Conservation (phyloP, 2,329 filamentous ascomycete species). For the Fusarium musae region DNA sequence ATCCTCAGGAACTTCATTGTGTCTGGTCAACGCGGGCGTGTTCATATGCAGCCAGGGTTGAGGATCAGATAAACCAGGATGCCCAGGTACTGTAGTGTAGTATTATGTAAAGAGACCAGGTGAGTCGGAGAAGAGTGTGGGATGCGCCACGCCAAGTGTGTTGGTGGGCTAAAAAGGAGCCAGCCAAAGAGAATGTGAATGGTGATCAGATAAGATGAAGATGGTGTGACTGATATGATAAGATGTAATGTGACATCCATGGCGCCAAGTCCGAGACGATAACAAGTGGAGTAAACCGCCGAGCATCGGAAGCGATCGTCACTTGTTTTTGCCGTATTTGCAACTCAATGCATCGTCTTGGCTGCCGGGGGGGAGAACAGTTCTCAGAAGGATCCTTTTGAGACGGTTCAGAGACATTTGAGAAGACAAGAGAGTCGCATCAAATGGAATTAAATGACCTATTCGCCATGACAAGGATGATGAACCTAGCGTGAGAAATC, state of each 20-base stretch:
- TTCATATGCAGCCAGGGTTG: not conserved
- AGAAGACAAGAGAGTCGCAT: not conserved
- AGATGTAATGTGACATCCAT: constrained; percentile 16
- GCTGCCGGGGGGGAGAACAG: not conserved
- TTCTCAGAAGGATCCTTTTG: not conserved
- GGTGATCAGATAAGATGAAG: constrained; percentile 41
- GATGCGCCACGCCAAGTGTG: constrained; percentile 3
- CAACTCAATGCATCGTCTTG: not conserved
- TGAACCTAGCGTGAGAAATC: constrained; percentile 1
- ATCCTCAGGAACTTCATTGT: not conserved
- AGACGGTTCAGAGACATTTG: not conserved
- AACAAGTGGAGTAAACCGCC: constrained; percentile 1
- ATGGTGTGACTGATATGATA: constrained; percentile 39
- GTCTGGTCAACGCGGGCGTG: not conserved
- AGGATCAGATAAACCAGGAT: not conserved
- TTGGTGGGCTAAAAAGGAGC: not conserved
- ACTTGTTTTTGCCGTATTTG: not conserved
- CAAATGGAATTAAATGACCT: not conserved
- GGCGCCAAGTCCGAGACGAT: constrained; percentile 2
- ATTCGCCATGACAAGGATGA: not conserved
- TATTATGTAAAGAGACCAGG: not conserved
- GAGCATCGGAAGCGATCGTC: constrained; percentile 14
- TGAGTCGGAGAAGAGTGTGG: not conserved
- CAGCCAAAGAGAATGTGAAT: not conserved
- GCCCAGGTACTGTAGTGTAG: not conserved